Evolutionary conservation across 352 stramenopile genomes (phyloP).

Genomic region (Phytophthora chlamydospora): DNA sequence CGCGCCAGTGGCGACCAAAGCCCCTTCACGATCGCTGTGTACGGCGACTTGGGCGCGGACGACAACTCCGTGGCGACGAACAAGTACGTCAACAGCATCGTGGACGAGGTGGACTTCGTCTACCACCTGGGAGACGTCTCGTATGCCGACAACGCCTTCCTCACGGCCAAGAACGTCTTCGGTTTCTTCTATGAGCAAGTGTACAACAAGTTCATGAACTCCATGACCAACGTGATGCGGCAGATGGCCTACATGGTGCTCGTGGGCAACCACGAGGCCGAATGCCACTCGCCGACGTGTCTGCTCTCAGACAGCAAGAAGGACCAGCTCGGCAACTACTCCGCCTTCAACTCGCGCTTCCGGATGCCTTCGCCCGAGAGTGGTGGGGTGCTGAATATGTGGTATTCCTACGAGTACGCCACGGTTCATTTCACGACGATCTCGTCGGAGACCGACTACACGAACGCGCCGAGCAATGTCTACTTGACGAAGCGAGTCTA

Average conservation of each 20-base stretch:
- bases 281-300: conserved; percentile 54
- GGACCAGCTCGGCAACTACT: conserved; percentile 54
- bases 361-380: conserved; percentile 46
- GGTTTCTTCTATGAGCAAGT: conserved; percentile 47
- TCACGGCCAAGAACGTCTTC: conserved; percentile 27
- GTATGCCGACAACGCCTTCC: conserved; percentile 41
- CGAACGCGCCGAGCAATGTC: conserved; percentile 41
- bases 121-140: conserved; percentile 40
- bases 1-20: conserved; percentile 21
- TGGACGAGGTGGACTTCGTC: conserved; percentile 34
- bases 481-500: conserved; percentile 38
- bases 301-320: conserved; percentile 31
- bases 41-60: conserved; percentile 36
- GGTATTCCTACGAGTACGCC: conserved; percentile 50
- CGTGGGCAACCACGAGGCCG: conserved; percentile 73
- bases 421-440: conserved; percentile 73
- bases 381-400: conserved; percentile 46
- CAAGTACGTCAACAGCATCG: conserved; percentile 39
- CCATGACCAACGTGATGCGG: conserved; percentile 42
- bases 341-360: conserved; percentile 54
- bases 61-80: conserved; percentile 38
- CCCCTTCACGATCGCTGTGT: conserved; percentile 37
- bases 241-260: conserved; percentile 70
- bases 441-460: conserved; percentile 68
- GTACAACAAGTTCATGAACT: conserved; percentile 79